phyloP scores from a whole-genome alignment of 1,284 basidiomycete genomes.

The Ganoderma meredithae region DNA sequence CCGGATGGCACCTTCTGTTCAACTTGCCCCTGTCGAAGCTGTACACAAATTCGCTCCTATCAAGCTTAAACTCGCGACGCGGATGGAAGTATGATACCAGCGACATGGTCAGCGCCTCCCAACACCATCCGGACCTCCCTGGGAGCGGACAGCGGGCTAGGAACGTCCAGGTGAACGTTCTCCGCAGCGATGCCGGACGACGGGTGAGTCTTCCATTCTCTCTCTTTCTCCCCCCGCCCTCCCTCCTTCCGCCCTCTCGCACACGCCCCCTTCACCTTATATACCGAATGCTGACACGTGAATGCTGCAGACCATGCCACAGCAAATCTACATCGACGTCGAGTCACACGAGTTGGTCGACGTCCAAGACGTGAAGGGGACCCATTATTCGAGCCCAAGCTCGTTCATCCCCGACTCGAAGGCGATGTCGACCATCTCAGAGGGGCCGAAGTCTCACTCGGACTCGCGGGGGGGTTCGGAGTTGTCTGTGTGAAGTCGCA shows the following conservation, averaged over 20 bases:
- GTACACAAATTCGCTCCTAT: conserved; percentile 42
- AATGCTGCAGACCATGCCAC: conserved; percentile 14
- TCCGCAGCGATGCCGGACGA: conserved; percentile 1
- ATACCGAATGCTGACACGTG: background rate
- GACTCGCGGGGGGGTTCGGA: background rate
- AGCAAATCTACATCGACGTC: conserved; percentile 41
- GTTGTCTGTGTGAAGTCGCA: background rate
- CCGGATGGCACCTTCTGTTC: conserved; percentile 40
- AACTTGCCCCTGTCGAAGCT: conserved; percentile 41
- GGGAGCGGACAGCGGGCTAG: background rate
- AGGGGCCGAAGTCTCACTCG: background rate
- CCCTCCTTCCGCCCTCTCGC: background rate
- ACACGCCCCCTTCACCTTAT: too few species aligned
- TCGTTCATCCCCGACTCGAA: conserved; percentile 14
- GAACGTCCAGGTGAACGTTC: conserved; percentile 10
- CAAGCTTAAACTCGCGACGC: conserved; percentile 41
- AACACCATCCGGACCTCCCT: background rate
- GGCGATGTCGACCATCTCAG: background rate
- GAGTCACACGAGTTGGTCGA: conserved; percentile 41
- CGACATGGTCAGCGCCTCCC: background rate
- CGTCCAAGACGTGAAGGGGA: conserved; percentile 18
- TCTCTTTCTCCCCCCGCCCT: background rate
- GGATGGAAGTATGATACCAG: conserved; percentile 37
- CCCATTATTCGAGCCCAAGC: background rate
- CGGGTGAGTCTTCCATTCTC: background rate